Conservation (phyloP, 352 stramenopile genomes). For the Globisporangium middletonii region DNA sequence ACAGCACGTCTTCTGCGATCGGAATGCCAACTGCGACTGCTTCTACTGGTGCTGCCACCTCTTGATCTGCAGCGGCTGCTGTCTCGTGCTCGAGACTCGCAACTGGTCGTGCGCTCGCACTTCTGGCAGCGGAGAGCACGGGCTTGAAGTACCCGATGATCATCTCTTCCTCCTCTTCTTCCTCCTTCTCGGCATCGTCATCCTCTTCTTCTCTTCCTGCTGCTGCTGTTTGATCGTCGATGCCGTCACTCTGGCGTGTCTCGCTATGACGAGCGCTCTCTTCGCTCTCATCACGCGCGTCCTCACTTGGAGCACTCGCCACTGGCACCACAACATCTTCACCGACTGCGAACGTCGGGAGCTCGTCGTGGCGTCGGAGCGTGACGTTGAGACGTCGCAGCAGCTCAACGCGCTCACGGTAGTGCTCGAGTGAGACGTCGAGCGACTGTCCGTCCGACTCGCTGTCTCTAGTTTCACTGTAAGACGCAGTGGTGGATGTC, state of each 20-base stretch:
- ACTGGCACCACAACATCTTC: neutral
- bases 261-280: too few relatives aligned
- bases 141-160: slow-evolving; percentile 34
- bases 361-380: slow-evolving; percentile 19
- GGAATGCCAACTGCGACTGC: neutral
- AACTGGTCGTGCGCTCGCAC: neutral
- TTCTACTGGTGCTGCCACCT: neutral
- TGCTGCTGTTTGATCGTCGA: neutral
- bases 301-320: neutral
- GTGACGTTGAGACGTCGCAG: slow-evolving; percentile 31
- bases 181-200: too few relatives aligned
- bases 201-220: neutral
- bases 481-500: too few relatives aligned
- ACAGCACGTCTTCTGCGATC: too few relatives aligned
- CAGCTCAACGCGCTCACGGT: slow-evolving; percentile 27
- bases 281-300: too few relatives aligned
- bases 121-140: neutral
- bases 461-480: neutral
- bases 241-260: neutral
- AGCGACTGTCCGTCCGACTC: neutral
- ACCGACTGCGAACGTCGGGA: neutral
- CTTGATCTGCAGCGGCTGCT: neutral
- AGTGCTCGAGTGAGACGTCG: slow-evolving; percentile 17
- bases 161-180: slow-evolving; percentile 20
- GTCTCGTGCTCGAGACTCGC: neutral